A percentile compares a stretch with the other conserved stretches of the same genome.
Conservation (phyloP, 306 rosid species). For the Arachis hypogaea region DNA sequence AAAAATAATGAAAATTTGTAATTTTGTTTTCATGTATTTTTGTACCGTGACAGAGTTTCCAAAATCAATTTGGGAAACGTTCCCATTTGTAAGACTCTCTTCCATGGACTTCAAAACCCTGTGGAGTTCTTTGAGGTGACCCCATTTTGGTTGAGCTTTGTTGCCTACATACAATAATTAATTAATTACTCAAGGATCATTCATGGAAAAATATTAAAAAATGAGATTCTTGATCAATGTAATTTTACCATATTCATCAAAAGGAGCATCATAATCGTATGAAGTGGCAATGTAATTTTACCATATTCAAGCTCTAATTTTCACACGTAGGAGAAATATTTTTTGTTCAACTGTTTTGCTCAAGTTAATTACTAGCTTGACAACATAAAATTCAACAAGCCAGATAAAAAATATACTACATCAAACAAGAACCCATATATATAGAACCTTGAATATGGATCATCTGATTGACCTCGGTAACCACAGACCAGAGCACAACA, state of each 20-base stretch:
- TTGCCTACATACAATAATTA: constrained; percentile 28
- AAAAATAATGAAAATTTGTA: background rate
- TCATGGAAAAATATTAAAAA: no score
- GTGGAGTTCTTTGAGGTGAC: constrained; percentile 63
- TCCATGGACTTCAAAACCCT: constrained; percentile 53
- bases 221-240: background rate
- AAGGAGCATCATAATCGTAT: constrained; percentile 68
- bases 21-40: background rate
- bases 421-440: no score
- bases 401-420: no score
- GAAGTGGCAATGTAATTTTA: constrained; percentile 51
- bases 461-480: no score
- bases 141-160: constrained; percentile 63
- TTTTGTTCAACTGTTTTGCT: no score
- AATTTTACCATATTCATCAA: constrained; percentile 55
- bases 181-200: no score
- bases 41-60: constrained; percentile 48
- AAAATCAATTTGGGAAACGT: constrained; percentile 40
- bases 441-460: no score
- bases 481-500: no score
- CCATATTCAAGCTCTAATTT: no score
- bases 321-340: no score
- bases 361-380: no score
- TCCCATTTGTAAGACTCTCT: constrained; percentile 44
- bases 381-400: no score